Conservation (phyloP, 1,284 basidiomycete genomes). For the Ustilago lituana region DNA sequence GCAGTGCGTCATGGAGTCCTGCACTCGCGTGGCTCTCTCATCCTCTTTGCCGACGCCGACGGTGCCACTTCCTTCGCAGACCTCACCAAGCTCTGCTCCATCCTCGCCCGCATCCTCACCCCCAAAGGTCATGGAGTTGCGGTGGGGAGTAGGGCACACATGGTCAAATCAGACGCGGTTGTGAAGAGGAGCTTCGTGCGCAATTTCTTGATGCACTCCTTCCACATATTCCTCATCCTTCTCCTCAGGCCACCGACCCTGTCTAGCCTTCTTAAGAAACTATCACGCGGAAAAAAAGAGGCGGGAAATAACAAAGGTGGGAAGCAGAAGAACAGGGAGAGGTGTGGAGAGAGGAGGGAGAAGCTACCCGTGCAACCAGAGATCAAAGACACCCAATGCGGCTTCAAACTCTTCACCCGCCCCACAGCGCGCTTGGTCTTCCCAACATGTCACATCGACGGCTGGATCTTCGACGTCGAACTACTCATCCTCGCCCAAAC, state of each 20-base stretch:
- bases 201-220: slow-evolving; percentile 89
- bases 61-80: slow-evolving; percentile 88
- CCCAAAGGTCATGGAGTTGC: slow-evolving; percentile 74
- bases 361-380: slow-evolving; percentile 74
- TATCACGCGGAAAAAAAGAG: background rate
- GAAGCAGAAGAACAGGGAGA: background rate
- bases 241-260: slow-evolving; percentile 57
- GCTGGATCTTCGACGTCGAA: slow-evolving; percentile 95
- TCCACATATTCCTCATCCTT: slow-evolving; percentile 72
- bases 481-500: slow-evolving; percentile 80
- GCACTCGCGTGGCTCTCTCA: slow-evolving; percentile 78
- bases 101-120: slow-evolving; percentile 70
- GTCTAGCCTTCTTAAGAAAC: slow-evolving; percentile 1
- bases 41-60: slow-evolving; percentile 92
- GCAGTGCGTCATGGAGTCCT: slow-evolving; percentile 80
- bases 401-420: slow-evolving; percentile 86
- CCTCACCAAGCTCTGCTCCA: slow-evolving; percentile 77
- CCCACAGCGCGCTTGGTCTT: slow-evolving; percentile 81
- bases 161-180: slow-evolving; percentile 90
- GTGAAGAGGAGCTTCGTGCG: slow-evolving; percentile 88
- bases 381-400: slow-evolving; percentile 92
- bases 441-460: slow-evolving; percentile 70
- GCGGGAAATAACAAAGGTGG: background rate
- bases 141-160: slow-evolving; percentile 84
- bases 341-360: background rate